These are phyloP conservation scores for Rhytidiadelphus loreus DNA, from an alignment of 225 moss, liverwort and hornwort species.

Conservation along the genomic window DNA sequence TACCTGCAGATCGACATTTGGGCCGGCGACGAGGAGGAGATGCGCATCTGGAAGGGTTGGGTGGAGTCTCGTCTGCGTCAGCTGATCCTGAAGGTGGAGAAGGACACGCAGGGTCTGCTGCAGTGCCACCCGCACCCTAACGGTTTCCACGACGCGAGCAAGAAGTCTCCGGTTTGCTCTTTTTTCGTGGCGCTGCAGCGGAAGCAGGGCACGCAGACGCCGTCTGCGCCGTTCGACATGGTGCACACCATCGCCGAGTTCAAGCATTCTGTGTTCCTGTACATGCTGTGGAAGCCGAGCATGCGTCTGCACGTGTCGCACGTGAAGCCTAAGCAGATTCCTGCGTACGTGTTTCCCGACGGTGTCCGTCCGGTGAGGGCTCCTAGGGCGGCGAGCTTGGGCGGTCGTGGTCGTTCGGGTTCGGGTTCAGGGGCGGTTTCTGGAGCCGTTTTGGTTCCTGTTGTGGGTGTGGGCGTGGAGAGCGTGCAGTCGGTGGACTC, in stretches of 20 bases:
- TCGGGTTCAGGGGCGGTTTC: background rate
- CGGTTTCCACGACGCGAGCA: constrained; percentile 76
- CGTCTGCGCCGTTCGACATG: constrained; percentile 85
- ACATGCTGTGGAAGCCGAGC: constrained; percentile 78
- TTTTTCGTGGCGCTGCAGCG: constrained; percentile 91
- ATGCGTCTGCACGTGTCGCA: constrained; percentile 93
- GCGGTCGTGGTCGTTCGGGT: constrained; percentile 1
- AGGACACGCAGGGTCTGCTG: constrained; percentile 73
- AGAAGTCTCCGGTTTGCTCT: constrained; percentile 63
- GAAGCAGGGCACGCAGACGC: constrained; percentile 74
- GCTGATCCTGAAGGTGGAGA: constrained; percentile 90
- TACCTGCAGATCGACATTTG: constrained; percentile 88
- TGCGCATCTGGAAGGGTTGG: constrained; percentile 97
- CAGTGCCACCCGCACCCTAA: constrained; percentile 95
- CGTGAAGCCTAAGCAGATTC: constrained; percentile 87
- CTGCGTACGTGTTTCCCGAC: constrained; percentile 76
- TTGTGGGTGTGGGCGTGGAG: background rate
- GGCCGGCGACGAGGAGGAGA: constrained; percentile 82
- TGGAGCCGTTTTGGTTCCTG: background rate
- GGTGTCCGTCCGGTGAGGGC: constrained; percentile 64
- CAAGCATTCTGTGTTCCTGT: constrained; percentile 58
- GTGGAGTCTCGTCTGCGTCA: constrained; percentile 93
- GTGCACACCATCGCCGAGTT: constrained; percentile 85
- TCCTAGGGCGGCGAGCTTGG: constrained; percentile 11
- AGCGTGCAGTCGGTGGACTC: background rate